Conservation (phyloP, 192 early-diverging fungal genomes). For the Linnemannia exigua region DNA sequence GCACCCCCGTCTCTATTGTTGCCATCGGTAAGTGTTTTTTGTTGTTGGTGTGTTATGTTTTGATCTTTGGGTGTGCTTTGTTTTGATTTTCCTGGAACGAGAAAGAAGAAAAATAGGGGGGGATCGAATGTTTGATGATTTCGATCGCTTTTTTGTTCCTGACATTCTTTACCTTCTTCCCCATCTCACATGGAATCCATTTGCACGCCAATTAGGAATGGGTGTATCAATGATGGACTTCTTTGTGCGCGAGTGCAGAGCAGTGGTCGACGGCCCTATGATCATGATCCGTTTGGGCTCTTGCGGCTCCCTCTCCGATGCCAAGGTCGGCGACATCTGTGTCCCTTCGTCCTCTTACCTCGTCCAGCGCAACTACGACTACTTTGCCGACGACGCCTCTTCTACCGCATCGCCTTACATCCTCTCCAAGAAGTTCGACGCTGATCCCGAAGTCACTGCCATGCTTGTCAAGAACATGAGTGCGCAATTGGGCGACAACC, state of each 20-base stretch:
- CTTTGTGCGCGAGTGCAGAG: constrained; percentile 88
- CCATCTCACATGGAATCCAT: neutral
- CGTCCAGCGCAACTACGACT: constrained; percentile 81
- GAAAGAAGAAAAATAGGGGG: neutral
- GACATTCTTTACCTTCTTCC: neutral
- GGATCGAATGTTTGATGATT: neutral
- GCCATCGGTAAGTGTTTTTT: constrained; percentile 69
- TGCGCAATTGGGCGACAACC: constrained; percentile 52
- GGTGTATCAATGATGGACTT: constrained; percentile 93
- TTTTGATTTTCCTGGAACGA: neutral
- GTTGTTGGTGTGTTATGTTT: neutral
- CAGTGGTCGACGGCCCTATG: constrained; percentile 82
- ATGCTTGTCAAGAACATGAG: constrained; percentile 52
- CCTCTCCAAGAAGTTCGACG: constrained; percentile 71
- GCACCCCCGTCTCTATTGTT: constrained; percentile 83
- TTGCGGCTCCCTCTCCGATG: constrained; percentile 80
- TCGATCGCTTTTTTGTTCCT: neutral
- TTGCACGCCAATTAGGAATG: constrained; percentile 53
- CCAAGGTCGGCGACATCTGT: constrained; percentile 73
- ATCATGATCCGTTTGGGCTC: constrained; percentile 88
- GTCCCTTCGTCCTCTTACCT: constrained; percentile 77
- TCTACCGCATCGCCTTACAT: constrained; percentile 65
- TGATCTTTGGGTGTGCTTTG: neutral
- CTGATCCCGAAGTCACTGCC: constrained; percentile 69
- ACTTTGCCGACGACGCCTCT: constrained; percentile 65